Evolutionary conservation across 208 protist genomes (phyloP).

Genomic region (Trypanosoma theileri): DNA sequence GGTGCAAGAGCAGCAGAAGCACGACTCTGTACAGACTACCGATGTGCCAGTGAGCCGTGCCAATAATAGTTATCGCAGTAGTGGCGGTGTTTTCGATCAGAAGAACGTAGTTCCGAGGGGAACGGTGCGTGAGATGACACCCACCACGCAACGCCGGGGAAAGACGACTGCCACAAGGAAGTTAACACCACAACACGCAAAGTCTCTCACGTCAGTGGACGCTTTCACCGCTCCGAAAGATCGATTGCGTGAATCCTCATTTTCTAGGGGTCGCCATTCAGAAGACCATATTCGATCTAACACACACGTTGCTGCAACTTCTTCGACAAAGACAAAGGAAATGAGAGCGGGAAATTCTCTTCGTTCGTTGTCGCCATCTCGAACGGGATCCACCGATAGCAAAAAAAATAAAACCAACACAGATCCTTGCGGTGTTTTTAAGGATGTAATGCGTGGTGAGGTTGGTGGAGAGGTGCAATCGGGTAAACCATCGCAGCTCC

Average conservation of each 20-base stretch:
- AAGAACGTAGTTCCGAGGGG: not conserved
- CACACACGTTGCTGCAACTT: not conserved
- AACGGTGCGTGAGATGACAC: too few relatives aligned
- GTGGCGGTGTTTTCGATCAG: not conserved
- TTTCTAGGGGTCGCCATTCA: not conserved
- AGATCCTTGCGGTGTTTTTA: not conserved
- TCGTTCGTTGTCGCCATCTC: too few relatives aligned
- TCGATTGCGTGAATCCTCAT: not conserved
- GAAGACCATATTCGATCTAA: not conserved
- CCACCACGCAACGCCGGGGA: not conserved
- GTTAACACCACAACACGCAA: not conserved
- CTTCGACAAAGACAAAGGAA: not conserved
- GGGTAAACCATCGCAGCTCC: not conserved
- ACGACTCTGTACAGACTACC: not conserved
- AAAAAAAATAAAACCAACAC: not conserved
- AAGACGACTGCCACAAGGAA: constrained; percentile 4
- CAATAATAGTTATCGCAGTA: not conserved
- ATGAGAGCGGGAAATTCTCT: too few relatives aligned
- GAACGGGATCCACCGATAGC: not conserved
- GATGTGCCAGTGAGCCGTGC: not conserved
- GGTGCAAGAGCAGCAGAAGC: not conserved
- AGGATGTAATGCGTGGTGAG: not conserved
- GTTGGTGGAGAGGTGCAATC: not conserved
- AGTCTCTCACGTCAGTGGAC: constrained; percentile 5
- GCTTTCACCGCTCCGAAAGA: constrained; percentile 1